Evolutionary conservation across 2,329 filamentous ascomycete genomes (phyloP), one percentile per base, ranked within the genome.

Genomic region (Chlorencoelia australis): DNA sequence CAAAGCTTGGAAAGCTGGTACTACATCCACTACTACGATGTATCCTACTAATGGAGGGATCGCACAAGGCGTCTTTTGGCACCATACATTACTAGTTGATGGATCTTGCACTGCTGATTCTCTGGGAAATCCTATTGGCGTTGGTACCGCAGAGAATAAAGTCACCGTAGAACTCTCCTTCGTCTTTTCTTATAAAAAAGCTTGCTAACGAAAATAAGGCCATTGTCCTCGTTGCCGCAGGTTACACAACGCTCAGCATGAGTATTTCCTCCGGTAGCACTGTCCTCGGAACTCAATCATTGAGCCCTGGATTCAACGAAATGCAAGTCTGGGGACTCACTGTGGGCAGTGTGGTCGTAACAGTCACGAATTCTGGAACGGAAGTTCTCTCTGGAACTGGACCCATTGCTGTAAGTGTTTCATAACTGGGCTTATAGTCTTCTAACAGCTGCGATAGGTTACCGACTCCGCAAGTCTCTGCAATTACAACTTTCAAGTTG

Each of bases 1-100:
- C 29, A 37, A 50, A 7, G 59, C 57, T 0, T 63, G 51, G 46
- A 63, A 62, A 41, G 34, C 37, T 2, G 56, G 58, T 3, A 53
- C 47, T 4, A 56, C 39, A 8, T 38, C 33, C 10, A 37, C 42
- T 5, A 25, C 21, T 19, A 44, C 43, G 3, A 44, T 52, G 14
- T 38, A 38, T 13, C 53, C 51, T 1, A 43, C 42, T 9, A 45
- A 49, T 34, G 43, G 43, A 2, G 30, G 28, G 1, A 35, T 33
- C 9, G 48, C 43, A 0, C 41, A 47, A n/a, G 55, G 55, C 0
- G 42, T 45, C 1, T 55, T 58, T 26, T 58, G 55, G 55, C 53
- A 58, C 36, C 45, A 47, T 33, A 47, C 49, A 14, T 25, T 50
- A 2, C 25, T 45, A 10, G 35, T 37, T 5, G 26, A 21, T 7